Conservation (phyloP, 305 asterid genomes). For the Fraxinus xanthoxyloides region DNA sequence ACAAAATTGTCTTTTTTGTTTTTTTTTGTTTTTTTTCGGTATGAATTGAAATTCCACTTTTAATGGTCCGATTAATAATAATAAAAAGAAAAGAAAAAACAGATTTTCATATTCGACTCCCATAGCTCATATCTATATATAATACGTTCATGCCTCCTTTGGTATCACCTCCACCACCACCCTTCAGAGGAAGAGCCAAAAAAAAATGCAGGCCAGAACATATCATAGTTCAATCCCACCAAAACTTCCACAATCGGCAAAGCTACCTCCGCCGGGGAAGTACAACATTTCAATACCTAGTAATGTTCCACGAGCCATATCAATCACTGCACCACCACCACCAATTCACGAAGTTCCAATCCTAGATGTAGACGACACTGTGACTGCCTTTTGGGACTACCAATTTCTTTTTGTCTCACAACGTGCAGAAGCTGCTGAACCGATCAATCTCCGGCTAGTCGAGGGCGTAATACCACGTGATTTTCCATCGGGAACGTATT, state of each 20-base stretch:
- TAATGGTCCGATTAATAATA: background rate
- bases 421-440: constrained; percentile 66
- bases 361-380: constrained; percentile 46
- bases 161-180: background rate
- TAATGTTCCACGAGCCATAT: constrained; percentile 59
- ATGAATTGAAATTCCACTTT: background rate
- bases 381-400: constrained; percentile 85
- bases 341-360: constrained; percentile 18
- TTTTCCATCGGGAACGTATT: constrained; percentile 83
- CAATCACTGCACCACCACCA: constrained; percentile 50
- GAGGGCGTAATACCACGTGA: constrained; percentile 75
- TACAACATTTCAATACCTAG: constrained; percentile 34
- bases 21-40: too few relatives aligned
- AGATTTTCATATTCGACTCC: background rate
- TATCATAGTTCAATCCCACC: constrained; percentile 48
- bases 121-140: background rate
- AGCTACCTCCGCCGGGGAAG: constrained; percentile 29
- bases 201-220: constrained; percentile 55
- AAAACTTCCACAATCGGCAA: constrained; percentile 36
- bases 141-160: background rate
- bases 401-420: constrained; percentile 86
- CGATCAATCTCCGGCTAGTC: constrained; percentile 65
- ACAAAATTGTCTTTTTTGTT: too few relatives aligned
- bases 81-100: background rate
- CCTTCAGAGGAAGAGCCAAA: constrained; percentile 3